These are phyloP conservation scores for Plasmodium berghei DNA, from an alignment of 169 alveolate genomes.

Conservation along the genomic window DNA sequence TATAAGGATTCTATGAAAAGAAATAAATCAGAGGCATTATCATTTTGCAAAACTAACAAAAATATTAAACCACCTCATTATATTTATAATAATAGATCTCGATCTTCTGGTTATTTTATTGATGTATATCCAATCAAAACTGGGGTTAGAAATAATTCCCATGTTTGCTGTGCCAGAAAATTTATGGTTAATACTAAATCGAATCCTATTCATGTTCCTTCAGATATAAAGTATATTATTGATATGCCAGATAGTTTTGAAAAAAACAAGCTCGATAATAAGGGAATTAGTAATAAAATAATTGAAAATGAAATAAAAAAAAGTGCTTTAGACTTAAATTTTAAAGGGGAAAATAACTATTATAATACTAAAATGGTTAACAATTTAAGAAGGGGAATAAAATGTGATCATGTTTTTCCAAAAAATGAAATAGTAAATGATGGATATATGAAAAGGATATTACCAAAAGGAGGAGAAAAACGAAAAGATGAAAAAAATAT, in stretches of 20 bases:
- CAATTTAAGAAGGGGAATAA: neutral
- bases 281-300: neutral
- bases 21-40: constrained; percentile 31
- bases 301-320: neutral
- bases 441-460: neutral
- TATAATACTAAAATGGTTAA: neutral
- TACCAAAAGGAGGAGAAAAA: constrained; percentile 1
- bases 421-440: no score
- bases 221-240: neutral
- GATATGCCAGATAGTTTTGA: neutral
- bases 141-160: neutral
- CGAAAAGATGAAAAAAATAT: neutral
- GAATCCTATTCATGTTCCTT: neutral
- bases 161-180: neutral
- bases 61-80: neutral
- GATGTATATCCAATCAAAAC: neutral
- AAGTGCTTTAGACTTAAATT: neutral
- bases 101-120: neutral
- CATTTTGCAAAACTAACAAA: neutral
- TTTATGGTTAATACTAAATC: neutral
- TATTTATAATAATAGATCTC: constrained; percentile 4
- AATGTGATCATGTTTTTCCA: neutral
- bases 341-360: neutral
- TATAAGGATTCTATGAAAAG: constrained; percentile 21
- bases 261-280: neutral